Evolutionary conservation across 345 rosid species (phyloP), one percentile per base, ranked within the genome.

Genomic region (Capsella bursapastoris): DNA sequence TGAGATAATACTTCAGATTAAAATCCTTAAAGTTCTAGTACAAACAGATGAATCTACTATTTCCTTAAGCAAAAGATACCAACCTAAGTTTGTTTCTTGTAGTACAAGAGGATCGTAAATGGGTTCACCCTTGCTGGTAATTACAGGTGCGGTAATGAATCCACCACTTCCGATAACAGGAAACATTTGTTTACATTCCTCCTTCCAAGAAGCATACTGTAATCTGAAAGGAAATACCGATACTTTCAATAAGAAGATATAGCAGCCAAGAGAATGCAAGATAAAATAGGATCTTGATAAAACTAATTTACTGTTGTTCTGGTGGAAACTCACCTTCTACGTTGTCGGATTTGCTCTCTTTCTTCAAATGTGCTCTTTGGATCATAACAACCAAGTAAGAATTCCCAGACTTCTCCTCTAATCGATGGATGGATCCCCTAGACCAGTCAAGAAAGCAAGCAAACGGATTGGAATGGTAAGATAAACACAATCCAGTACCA

Each of bases 371-470:
- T 86, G 71, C 99, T 96, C 79, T 71, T 86, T 72, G 97, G 89
- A 74, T 88, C 95, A 90, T 82, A 96, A 82, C 99, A 96, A 25
- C 92, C 93, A 61, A 96, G 97, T 40, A 96, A 79, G 78, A 96
- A 90, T 73, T 96, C 99, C 99, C 98, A 96, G 14, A 96, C 99
- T 88, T 96, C 99, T 74, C 96, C 99, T 88, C 99, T 90, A 72
- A 96, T 96, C 31, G 90, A 78, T 74, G 99, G 99, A 87, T 96
- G 98, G 61, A 96, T 81, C 62, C 97, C 98, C 99, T 96, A 70
- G 15, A 64, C 22, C 51, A 58, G 29, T 41, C 62, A 70, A 69
- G 66, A 71, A 68, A 10, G 50, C 64, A 64, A 77, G 5, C 34
- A 62, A 52, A 27, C 11, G 7, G 28, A 28, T 27, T 11, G 10